These are phyloP conservation scores for Neurospora sp. DNA, from an alignment of 495 filamentous ascomycete species.

Conservation along the genomic window DNA sequence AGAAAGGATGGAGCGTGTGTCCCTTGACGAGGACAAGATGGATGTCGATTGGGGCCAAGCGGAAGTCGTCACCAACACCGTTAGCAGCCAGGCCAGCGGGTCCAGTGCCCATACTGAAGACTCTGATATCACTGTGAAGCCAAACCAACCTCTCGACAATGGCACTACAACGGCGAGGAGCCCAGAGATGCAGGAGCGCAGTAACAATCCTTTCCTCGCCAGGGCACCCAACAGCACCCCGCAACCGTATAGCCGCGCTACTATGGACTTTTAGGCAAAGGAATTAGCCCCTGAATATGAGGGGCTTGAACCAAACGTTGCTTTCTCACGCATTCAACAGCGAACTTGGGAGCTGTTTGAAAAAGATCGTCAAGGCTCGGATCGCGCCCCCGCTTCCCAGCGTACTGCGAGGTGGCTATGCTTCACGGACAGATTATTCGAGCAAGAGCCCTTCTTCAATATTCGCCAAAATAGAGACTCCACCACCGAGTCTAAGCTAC, in stretches of 20 bases:
- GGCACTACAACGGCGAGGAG: conserved; percentile 5
- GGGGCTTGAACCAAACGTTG: not conserved
- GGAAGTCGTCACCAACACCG: not conserved
- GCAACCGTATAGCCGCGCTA: not conserved
- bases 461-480: not conserved
- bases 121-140: not conserved
- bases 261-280: not conserved
- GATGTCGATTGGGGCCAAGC: not conserved
- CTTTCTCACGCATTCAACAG: not conserved
- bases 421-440: not conserved
- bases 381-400: not conserved
- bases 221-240: not conserved
- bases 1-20: conserved; percentile 5
- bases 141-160: not conserved
- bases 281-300: not conserved
- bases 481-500: not conserved
- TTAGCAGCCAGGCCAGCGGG: conserved; percentile 4
- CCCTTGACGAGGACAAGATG: conserved; percentile 5
- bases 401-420: not conserved
- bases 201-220: conserved; percentile 3
- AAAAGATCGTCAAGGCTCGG: not conserved
- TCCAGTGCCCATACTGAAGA: not conserved
- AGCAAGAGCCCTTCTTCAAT: not conserved
- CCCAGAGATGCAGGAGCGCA: conserved; percentile 31
- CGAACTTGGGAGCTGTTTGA: not conserved